Conservation (phyloP, 768 basidiomycete genomes). For the Tricholoma hemisulphureum region DNA sequence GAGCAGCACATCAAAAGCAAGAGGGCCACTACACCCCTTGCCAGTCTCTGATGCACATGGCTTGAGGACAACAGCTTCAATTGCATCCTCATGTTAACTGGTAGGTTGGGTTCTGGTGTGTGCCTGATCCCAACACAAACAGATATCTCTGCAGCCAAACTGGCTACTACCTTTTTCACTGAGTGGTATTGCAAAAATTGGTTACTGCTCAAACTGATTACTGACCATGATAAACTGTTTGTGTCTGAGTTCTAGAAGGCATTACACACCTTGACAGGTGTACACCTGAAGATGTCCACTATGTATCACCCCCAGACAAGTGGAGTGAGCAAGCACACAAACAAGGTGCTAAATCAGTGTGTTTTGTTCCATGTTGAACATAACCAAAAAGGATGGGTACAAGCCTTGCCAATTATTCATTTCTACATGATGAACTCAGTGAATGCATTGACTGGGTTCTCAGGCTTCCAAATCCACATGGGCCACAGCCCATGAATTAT, state of each 20-base stretch:
- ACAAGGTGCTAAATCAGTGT: no score
- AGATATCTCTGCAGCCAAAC: constrained; percentile 12
- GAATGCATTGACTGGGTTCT: constrained; percentile 19
- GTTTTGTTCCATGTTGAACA: no score
- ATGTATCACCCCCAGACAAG: constrained; percentile 37
- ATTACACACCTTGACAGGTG: no score
- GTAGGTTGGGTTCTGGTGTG: constrained; percentile 23
- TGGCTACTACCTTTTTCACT: constrained; percentile 25
- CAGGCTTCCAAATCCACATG: no score
- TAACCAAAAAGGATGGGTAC: constrained; percentile 30
- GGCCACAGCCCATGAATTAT: constrained; percentile 18
- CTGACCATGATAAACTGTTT: no score
- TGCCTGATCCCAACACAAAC: constrained; percentile 9
- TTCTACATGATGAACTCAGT: constrained; percentile 26
- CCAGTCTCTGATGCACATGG: constrained; percentile 16
- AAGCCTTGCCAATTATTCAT: constrained; percentile 17
- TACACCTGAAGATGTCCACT: no score
- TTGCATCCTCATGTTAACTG: neutral
- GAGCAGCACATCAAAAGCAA: neutral
- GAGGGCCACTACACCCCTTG: constrained; percentile 26
- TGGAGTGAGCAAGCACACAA: constrained; percentile 28
- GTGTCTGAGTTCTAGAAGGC: no score
- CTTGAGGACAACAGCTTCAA: neutral
- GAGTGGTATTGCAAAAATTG: constrained; percentile 27
- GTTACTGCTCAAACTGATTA: constrained; percentile 26